Conservation (phyloP, 164 flowering plant species). For the Protea cynaroides region DNA sequence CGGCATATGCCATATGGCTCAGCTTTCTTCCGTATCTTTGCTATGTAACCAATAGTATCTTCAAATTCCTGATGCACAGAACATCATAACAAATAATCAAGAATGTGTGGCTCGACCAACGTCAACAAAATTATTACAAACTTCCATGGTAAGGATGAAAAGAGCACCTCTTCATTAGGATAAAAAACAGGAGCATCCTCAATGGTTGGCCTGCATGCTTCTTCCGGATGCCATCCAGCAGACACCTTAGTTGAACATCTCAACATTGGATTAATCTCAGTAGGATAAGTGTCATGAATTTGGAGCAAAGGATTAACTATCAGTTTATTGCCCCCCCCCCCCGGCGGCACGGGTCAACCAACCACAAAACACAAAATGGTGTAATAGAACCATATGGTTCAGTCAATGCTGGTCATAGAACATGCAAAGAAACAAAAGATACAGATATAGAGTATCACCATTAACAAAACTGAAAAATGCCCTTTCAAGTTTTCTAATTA, state of each 20-base stretch:
- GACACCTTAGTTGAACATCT: conserved; percentile 34
- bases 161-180: conserved; percentile 65
- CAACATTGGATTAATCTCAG: no score
- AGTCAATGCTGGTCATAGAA: no score
- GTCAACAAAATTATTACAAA: background rate
- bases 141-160: background rate
- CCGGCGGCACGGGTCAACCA: no score
- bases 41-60: conserved; percentile 69
- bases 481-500: no score
- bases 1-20: conserved; percentile 84
- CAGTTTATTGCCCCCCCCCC: no score
- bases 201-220: conserved; percentile 58
- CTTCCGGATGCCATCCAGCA: conserved; percentile 66
- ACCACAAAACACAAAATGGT: no score
- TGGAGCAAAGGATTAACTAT: no score
- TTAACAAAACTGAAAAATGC: no score
- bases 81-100: background rate
- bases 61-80: conserved; percentile 56
- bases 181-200: conserved; percentile 83
- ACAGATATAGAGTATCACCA: no score
- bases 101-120: background rate
- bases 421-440: no score
- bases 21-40: conserved; percentile 54
- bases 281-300: no score
- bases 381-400: no score